Evolutionary conservation across 2,329 filamentous ascomycete species (phyloP).

Genomic region (Pseudogymnoascus sp.): DNA sequence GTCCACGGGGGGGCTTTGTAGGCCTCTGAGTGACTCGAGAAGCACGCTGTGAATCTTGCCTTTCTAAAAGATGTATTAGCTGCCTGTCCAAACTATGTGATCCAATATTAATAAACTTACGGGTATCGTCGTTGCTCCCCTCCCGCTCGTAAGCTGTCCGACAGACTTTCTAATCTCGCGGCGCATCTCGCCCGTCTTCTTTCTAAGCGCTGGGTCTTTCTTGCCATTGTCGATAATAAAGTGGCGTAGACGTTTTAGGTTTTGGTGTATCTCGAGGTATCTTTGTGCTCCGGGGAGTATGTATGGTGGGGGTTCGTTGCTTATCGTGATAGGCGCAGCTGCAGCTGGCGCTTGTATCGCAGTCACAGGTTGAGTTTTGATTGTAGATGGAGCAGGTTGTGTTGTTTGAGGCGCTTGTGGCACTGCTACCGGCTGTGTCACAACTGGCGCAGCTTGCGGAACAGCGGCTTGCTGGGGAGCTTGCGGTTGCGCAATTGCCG

Average conservation of each 20-base stretch:
- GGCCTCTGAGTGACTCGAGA: slow-evolving; percentile 40
- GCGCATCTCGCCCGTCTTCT: slow-evolving; percentile 60
- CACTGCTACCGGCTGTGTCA: not conserved
- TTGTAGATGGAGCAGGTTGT: slow-evolving; percentile 5
- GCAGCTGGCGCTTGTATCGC: not conserved
- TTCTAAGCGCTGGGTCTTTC: slow-evolving; percentile 49
- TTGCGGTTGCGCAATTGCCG: not conserved
- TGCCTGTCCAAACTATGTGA: not conserved
- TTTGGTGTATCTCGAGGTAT: slow-evolving; percentile 53
- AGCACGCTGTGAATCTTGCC: slow-evolving; percentile 43
- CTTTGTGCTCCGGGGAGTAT: slow-evolving; percentile 30
- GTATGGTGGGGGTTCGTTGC: slow-evolving; percentile 10
- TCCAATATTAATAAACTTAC: slow-evolving; percentile 32
- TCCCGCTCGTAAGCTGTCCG: slow-evolving; percentile 62
- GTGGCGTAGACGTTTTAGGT: slow-evolving; percentile 52
- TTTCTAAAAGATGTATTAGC: slow-evolving; percentile 24
- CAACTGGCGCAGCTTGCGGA: not conserved
- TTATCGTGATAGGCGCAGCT: not conserved
- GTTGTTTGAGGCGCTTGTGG: not conserved
- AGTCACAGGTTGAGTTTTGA: not conserved
- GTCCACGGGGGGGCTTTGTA: slow-evolving; percentile 45
- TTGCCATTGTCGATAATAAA: slow-evolving; percentile 46
- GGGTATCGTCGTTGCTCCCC: slow-evolving; percentile 49
- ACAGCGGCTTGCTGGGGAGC: slow-evolving; percentile 11
- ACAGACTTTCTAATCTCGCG: slow-evolving; percentile 62